Evolutionary conservation across 768 basidiomycete species (phyloP), one percentile per base, ranked within the genome.

Genomic region (Gelatoporia subvermispora): DNA sequence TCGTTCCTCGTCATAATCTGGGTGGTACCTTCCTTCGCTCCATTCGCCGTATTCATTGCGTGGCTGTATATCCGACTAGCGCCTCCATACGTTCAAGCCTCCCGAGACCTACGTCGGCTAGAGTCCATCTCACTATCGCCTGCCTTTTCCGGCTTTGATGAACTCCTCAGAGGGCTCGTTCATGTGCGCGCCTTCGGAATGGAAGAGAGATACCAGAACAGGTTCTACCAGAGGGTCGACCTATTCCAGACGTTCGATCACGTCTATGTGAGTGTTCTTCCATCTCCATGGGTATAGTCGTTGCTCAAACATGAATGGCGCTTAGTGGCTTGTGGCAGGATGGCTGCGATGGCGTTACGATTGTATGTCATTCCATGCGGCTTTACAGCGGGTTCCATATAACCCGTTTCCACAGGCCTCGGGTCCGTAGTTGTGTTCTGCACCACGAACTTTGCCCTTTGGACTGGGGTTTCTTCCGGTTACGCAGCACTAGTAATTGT

Each of bases 301-400:
- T 25, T 25, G 18, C 28, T 31, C 28, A 31, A n/a, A n/a, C 28
- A 13, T 31, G 28, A 31, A 4, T 34, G 3, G 38, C 44, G 8
- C 43, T 4, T 54, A 84, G 81, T 84, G 83, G 81, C 72, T 84
- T 36, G 78, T 85, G 8, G 79, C 76, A 42, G 78, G 74, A 16
- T 87, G 85, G 85, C 70, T 87, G 41, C 72, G 76, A 50, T 85
- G 81, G 79, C 69, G 85, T 71, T 87, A 88, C 56, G 85, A 88
- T 56, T 83, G 83, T 80, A 45, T 58, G 76, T 62, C 4, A 23
- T 24, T 43, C 4, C 3, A 41, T 41, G 31, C 41, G 31, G 10
- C 21, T 5, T 45, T 35, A 20, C 3, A 36, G 8, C 35, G 25
- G 17, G 25, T 20, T 36, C 5, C 1, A 36, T 48, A 7, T 5